Evolutionary conservation across 2,329 filamentous ascomycete genomes (phyloP).

Genomic region (Trichophyton mentagrophytes): DNA sequence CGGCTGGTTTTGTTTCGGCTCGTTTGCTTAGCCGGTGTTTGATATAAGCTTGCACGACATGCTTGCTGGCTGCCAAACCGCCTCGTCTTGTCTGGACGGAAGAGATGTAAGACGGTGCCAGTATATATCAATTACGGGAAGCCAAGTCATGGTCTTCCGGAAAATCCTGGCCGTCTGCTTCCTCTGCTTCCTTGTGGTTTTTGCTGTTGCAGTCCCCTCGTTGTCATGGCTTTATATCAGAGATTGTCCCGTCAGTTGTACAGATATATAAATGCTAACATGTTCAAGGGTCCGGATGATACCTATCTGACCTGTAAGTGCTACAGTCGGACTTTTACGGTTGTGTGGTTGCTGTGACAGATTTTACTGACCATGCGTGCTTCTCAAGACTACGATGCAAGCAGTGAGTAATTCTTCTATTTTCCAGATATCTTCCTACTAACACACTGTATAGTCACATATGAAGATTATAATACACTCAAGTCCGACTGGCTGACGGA

Average conservation of each 20-base stretch:
- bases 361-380: background rate
- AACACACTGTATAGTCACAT: slow-evolving; percentile 53
- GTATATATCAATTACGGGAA: background rate
- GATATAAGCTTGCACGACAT: slow-evolving; percentile 1
- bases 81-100: background rate
- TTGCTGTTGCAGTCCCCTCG: background rate
- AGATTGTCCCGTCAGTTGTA: background rate
- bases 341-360: background rate
- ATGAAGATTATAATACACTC: slow-evolving; percentile 77
- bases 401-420: slow-evolving; percentile 38
- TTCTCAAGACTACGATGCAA: slow-evolving; percentile 48
- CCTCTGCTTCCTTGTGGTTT: background rate
- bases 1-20: background rate
- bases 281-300: slow-evolving; percentile 45
- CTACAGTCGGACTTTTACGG: background rate
- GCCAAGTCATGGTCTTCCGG: background rate
- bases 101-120: background rate
- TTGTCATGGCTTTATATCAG: background rate
- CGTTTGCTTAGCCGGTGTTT: background rate
- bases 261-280: slow-evolving; percentile 13
- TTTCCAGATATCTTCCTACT: background rate
- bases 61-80: background rate
- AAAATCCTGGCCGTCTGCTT: background rate
- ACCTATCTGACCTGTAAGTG: slow-evolving; percentile 57
- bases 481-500: slow-evolving; percentile 94